Percentiles rank a stretch among this genome's conserved stretches.
phyloP scores from a whole-genome alignment of 139 green algal species.

The Mesotaenium endlicherianum region DNA sequence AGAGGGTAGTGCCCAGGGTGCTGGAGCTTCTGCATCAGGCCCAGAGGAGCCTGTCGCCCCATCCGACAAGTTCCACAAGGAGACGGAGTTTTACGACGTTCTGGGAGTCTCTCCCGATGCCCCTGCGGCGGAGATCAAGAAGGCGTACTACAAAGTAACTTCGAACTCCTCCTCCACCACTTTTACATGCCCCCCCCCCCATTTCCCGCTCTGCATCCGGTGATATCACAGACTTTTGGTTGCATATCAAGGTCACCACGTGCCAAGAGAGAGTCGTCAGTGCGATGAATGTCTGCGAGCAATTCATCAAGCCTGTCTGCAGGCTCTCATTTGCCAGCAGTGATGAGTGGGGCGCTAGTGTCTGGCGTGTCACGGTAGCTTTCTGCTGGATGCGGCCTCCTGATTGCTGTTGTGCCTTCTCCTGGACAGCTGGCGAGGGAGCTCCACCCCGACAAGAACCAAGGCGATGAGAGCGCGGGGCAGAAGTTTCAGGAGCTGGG shows the following conservation, averaged over 20 bases:
- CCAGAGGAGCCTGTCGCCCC: no score
- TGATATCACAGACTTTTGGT: neutral
- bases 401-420: neutral
- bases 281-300: no score
- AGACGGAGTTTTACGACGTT: slow-evolving; percentile 75
- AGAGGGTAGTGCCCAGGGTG: no score
- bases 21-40: no score
- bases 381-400: neutral
- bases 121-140: slow-evolving; percentile 54
- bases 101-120: slow-evolving; percentile 76
- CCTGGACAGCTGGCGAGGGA: slow-evolving; percentile 15
- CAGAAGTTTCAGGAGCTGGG: slow-evolving; percentile 23
- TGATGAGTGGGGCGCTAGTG: no score
- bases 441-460: slow-evolving; percentile 43
- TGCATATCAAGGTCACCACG: no score
- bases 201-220: neutral
- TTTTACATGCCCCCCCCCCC: neutral
- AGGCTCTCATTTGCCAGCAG: neutral
- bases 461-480: neutral
- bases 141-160: slow-evolving; percentile 59
- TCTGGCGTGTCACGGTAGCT: neutral
- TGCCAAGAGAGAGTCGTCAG: no score
- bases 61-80: no score
- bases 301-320: no score
- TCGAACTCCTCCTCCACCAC: neutral